Evolutionary conservation across 371 early-diverging fungal genomes (phyloP), one percentile per base, ranked within the genome.

Genomic region (Mucor lusitanicus): DNA sequence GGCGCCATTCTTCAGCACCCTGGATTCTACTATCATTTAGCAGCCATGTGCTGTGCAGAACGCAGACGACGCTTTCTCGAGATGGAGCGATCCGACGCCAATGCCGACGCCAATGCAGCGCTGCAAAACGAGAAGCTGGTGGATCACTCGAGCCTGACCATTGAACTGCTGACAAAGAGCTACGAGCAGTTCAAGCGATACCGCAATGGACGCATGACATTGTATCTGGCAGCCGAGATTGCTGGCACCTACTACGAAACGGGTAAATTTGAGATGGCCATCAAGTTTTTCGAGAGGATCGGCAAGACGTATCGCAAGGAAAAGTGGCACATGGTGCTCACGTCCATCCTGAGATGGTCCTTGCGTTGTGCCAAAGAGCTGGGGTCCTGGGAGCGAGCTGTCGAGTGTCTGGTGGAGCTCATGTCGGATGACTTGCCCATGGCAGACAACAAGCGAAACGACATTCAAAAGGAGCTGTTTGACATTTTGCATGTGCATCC

Each of bases 261-360:
- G 17, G 90, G 91, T 9, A 92, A 91, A 72, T 90, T 85, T 63
- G 95, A 93, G 42, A 93, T 94, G 91, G 94, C 95, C 0, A 79
- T 93, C 53, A 93, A 92, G 79, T 91, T 95, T 67, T 95, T 91
- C 78, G 95, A 94, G 53, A 80, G 95, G 7, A 95, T 95, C 48
- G 91, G 89, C 60, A 93, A 91, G 68, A 94, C 93, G 1, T 95
- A 94, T 71, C 86, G 96, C 7, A 94, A 94, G 71, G 96, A 95
- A 65, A 77, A 82, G 35, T 95, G 96, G 96, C 78, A 83, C 60
- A 72, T 83, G 62, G 83, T 95, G 0, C 74, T 94, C 32, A 85
- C 85, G 0, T 87, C 88, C 1, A 90, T 94, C 32, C 68, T 93
- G 39, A 74, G 83, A 53, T 85, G 87, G 80, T 90, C 88, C 0